Evolutionary conservation across 78 protist species (phyloP), one percentile per base, ranked within the genome.

Genomic region (Guillardia theta): DNA sequence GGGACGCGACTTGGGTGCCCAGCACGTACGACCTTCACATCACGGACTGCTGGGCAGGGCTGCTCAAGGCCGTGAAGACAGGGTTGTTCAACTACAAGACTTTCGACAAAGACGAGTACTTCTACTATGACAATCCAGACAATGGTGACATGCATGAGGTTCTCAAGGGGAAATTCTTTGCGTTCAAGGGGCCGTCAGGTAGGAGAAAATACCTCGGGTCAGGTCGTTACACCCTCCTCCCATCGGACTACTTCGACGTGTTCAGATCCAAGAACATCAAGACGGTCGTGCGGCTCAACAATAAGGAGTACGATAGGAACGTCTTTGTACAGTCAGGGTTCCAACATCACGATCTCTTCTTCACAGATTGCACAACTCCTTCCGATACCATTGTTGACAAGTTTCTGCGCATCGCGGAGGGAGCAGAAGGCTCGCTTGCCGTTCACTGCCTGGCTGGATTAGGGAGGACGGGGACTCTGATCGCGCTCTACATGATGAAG

Each of bases 381-480:
- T 5, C 95, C 27, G 94, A 80, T 4, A 94, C 70, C 30, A 93
- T 96, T 43, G 94, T 98, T 77, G n/a, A 21, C n/a, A 0, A 36
- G 39, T 97, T 97, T 39, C 53, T 98, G 22, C 62, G 83, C 19
- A 83, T 95, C 10, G 15, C 30, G 46, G 98, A 97, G 46, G 22
- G 10, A 1, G 15, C 33, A 1, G 83, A 70, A 24, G 83, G 83
- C 1, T 4, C 83, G 41, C n/a, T 92, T 1, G 96, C 96, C 22
- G 95, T 96, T 44, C 97, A 96, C 88, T 96, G 97, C 94, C 94
- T 94, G n/a, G 97, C 97, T 0, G 97, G 97, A 0, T 95, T 96
- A 22, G 97, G 97, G 43, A 88, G 99, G 18, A 98, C 99, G 0
- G 98, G 99, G 27, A 94, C 98, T 4, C 92, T 97, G 54, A 96